Percentiles rank a stretch among this genome's conserved stretches.
These are phyloP conservation scores for Tarenaya hassleriana DNA, from an alignment of 345 rosid species.

Conservation along the genomic window DNA sequence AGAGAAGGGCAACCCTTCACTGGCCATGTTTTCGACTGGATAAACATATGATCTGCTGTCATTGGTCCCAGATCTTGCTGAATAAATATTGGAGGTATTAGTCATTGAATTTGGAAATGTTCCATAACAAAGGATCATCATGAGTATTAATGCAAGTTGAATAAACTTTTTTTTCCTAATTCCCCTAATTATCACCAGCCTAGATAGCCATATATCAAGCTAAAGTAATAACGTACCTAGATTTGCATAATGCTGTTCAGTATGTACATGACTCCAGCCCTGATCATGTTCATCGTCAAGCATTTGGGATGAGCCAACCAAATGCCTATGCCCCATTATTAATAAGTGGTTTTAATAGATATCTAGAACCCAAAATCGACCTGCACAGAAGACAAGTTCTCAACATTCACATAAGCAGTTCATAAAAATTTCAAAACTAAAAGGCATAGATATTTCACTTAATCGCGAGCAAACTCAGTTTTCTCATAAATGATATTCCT, in stretches of 20 bases:
- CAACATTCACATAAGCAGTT: slow-evolving; percentile 15
- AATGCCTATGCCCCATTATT: slow-evolving; percentile 65
- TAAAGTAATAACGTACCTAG: slow-evolving; percentile 35
- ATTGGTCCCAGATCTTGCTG: slow-evolving; percentile 45
- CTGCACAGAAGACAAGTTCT: slow-evolving; percentile 33
- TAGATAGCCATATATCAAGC: slow-evolving; percentile 11
- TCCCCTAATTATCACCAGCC: slow-evolving; percentile 6
- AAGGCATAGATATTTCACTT: neutral
- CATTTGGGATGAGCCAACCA: slow-evolving; percentile 42
- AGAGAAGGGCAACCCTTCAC: slow-evolving; percentile 45
- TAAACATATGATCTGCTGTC: slow-evolving; percentile 46
- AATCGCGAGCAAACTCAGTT: slow-evolving; percentile 2
- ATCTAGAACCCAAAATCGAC: slow-evolving; percentile 25
- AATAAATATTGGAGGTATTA: slow-evolving; percentile 19
- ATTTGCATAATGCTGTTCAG: slow-evolving; percentile 48
- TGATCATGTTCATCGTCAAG: slow-evolving; percentile 59
- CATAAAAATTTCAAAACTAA: slow-evolving; percentile 10
- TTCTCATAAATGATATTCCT: slow-evolving; percentile 10
- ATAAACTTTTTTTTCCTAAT: slow-evolving; percentile 5
- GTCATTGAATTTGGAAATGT: slow-evolving; percentile 7
- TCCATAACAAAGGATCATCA: neutral
- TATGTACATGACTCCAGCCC: slow-evolving; percentile 55
- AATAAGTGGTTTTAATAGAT: slow-evolving; percentile 11
- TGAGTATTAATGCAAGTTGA: neutral
- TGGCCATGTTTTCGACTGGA: slow-evolving; percentile 45